Conservation (phyloP, 2,329 filamentous ascomycete species). For the Pseudogymnoascus sp. region DNA sequence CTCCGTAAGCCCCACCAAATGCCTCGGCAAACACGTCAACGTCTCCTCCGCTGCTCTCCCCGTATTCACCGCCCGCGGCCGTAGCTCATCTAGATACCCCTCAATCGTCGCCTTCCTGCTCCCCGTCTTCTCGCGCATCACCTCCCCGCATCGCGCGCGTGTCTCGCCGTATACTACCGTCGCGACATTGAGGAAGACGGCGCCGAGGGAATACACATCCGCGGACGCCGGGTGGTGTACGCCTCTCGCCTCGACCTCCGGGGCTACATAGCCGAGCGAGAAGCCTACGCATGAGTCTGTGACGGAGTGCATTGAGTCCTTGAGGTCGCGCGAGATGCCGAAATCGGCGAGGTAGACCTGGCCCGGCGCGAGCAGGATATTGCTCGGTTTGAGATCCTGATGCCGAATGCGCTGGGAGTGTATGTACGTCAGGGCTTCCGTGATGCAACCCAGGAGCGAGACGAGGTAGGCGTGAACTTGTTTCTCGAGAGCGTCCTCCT, state of each 20-base stretch:
- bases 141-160: slow-evolving; percentile 33
- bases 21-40: slow-evolving; percentile 25
- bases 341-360: slow-evolving; percentile 43
- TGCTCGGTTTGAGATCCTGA: slow-evolving; percentile 41
- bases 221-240: slow-evolving; percentile 39
- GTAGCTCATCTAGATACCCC: slow-evolving; percentile 14
- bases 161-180: slow-evolving; percentile 36
- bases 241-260: slow-evolving; percentile 33
- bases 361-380: slow-evolving; percentile 38
- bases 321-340: slow-evolving; percentile 41
- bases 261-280: slow-evolving; percentile 39
- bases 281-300: slow-evolving; percentile 33
- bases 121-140: slow-evolving; percentile 27
- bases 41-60: slow-evolving; percentile 15
- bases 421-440: slow-evolving; percentile 36
- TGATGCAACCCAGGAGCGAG: slow-evolving; percentile 37
- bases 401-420: slow-evolving; percentile 37
- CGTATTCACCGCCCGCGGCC: slow-evolving; percentile 11
- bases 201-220: slow-evolving; percentile 41
- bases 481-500: slow-evolving; percentile 10
- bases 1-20: slow-evolving; percentile 37
- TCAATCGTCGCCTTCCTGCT: slow-evolving; percentile 26
- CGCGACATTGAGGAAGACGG: slow-evolving; percentile 38
- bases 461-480: slow-evolving; percentile 13
- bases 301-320: slow-evolving; percentile 37